Evolutionary conservation across 768 basidiomycete species (phyloP), one percentile per base, ranked within the genome.

Genomic region (Tephrocybe sp.): DNA sequence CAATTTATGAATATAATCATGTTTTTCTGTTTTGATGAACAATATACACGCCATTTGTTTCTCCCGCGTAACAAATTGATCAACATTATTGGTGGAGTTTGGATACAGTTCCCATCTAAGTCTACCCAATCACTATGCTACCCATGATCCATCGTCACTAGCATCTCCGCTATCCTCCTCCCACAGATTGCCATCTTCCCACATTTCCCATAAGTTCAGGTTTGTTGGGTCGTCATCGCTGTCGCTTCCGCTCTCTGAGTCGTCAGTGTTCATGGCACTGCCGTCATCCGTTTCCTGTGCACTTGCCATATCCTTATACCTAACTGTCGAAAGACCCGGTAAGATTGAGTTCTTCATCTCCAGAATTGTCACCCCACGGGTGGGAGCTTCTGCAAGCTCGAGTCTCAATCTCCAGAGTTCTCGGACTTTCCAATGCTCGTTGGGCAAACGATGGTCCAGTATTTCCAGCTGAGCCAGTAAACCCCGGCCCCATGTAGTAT

Each of bases 361-460:
- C 10, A 55, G 18, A 3, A 31, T 16, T 2, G 38, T 42, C 5
- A 50, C 23, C 10, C 53, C 46, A 7, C 45, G 33, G 40, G 48
- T 21, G n/a, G 47, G 16, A 4, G 48, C 30, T 24, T 40, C 42
- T 1, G 34, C 42, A 29, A 49, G 40, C 29, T 48, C 46, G 3
- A 52, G 23, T 16, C 41, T 3, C 6, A 42, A 24, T n/a, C 38
- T 39, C 50, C 46, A 55, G 0, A 52, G 15, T 40, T 45, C 24
- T 18, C 40, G 18, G 3, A 55, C 21, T 8, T 40, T 44, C 42
- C 42, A 49, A 6, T 38, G n/a, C 19, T 49, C 31, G 12, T 22
- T 21, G 5, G 52, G 52, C 16, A 54, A 42, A 4, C 12, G 9
- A 13, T 39, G 31, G 9, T 49, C 22, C 37, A 53, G 40, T 4